These are phyloP conservation scores for Ogataea nitratoaversa DNA, from an alignment of 805 yeast species.

Conservation along the genomic window DNA sequence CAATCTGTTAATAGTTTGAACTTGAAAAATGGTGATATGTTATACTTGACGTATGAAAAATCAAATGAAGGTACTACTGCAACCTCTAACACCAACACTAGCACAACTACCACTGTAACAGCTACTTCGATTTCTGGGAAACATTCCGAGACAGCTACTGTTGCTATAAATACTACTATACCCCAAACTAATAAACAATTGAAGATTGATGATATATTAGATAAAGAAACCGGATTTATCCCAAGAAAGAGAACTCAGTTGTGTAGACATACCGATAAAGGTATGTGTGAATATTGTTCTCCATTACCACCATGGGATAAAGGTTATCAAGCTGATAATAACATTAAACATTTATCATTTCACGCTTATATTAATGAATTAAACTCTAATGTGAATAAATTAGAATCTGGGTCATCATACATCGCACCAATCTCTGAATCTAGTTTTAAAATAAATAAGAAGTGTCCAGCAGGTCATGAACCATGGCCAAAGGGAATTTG, in stretches of 20 bases:
- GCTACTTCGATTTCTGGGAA: slow-evolving; percentile 6
- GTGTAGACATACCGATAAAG: slow-evolving; percentile 86
- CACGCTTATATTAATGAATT: slow-evolving; percentile 77
- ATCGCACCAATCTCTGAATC: slow-evolving; percentile 78
- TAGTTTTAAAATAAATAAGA: slow-evolving; percentile 55
- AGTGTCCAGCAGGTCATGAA: slow-evolving; percentile 77
- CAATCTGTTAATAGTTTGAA: slow-evolving; percentile 39
- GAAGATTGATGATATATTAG: slow-evolving; percentile 63
- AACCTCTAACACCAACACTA: neutral
- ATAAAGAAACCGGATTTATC: slow-evolving; percentile 68
- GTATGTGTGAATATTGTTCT: slow-evolving; percentile 97
- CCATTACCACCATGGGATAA: slow-evolving; percentile 95
- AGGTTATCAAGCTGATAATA: slow-evolving; percentile 65
- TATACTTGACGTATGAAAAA: slow-evolving; percentile 40
- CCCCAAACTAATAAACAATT: slow-evolving; percentile 40
- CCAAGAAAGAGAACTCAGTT: slow-evolving; percentile 54
- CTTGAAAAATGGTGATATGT: slow-evolving; percentile 58
- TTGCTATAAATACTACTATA: slow-evolving; percentile 6
- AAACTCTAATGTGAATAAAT: slow-evolving; percentile 62
- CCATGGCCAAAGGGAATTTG: slow-evolving; percentile 96
- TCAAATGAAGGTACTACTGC: neutral
- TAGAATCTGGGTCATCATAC: slow-evolving; percentile 57
- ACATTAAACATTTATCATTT: slow-evolving; percentile 83
- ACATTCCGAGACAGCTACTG: slow-evolving; percentile 7
- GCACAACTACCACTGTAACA: neutral